Evolutionary conservation across 2,329 filamentous ascomycete genomes (phyloP), one percentile per base, ranked within the genome.

Genomic region (Sclerotiophoma versabilis): DNA sequence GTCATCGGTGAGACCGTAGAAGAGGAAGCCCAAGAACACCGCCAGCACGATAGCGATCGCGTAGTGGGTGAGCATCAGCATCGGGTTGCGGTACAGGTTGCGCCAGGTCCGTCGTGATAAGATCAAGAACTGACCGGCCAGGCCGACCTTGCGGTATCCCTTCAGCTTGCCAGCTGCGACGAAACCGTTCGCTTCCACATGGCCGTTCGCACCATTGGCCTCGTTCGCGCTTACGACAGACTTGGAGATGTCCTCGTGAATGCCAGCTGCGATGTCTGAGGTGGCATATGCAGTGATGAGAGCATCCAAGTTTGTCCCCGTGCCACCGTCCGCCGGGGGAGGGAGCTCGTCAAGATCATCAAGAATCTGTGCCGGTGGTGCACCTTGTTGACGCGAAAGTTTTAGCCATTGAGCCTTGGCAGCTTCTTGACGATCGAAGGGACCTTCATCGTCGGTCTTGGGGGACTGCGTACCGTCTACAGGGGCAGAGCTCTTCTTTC

Each of bases 21-120:
- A 99, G 11, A 99, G 83, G 76, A 91, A 98, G 3, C 95, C 95
- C 2, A 93, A 93, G 53, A 99, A 89, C 5, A 98, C 93, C 1
- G 93, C 95, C 5, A 99, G 84, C 0, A 98, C 79, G 57, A 99
- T 98, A 7, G 95, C 92, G 63, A 97, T 98, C 30, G 95, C 95
- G 72, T 98, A 99, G 77, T 99, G 95, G 0, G 93, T 97, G 53
- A 99, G 84, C 95, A 99, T 99, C 55, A 99, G 81, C 85, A 98
- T 93, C 1, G 95, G 95, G 74, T 99, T 97, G 52, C 95, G 88
- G 79, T 99, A 98, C 6, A 99, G 83, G 71, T 99, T 99, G 71
- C 90, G 92, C 93, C 93, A 99, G 0, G 95, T 99, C 38, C 95
- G 87, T 66, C 87, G 84, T 0, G 93, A 96, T 11, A 99, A 81